phyloP scores from a whole-genome alignment of 2,329 filamentous ascomycete species.

The Lasiodiplodia sp. region DNA sequence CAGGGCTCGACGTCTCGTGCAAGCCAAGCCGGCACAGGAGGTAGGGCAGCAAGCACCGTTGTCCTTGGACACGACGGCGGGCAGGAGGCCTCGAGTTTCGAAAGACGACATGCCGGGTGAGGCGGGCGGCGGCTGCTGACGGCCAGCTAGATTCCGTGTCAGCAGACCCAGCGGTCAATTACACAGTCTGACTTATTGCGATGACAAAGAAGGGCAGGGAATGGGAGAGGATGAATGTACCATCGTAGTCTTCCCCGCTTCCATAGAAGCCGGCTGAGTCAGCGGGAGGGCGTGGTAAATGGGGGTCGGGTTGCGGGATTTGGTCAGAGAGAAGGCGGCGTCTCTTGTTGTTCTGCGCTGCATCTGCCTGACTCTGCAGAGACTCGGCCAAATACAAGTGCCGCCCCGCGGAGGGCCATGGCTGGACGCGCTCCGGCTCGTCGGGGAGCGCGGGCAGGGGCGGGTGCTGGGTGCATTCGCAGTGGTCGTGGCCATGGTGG shows the following conservation, averaged over 20 bases:
- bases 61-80: slow-evolving; percentile 1
- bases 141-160: slow-evolving; percentile 10
- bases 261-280: slow-evolving; percentile 24
- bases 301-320: background rate
- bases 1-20: slow-evolving; percentile 18
- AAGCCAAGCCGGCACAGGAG: slow-evolving; percentile 11
- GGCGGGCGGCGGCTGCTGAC: slow-evolving; percentile 12
- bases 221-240: slow-evolving; percentile 6
- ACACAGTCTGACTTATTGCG: slow-evolving; percentile 8
- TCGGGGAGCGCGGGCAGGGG: background rate
- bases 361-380: slow-evolving; percentile 10
- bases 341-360: slow-evolving; percentile 26
- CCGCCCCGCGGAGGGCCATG: slow-evolving; percentile 5
- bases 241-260: slow-evolving; percentile 23
- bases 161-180: slow-evolving; percentile 25
- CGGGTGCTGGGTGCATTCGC: background rate
- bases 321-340: slow-evolving; percentile 13
- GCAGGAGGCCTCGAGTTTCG: background rate
- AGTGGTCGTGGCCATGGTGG: background rate
- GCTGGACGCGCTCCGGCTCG: background rate
- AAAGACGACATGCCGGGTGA: slow-evolving; percentile 16
- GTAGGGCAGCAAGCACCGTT: slow-evolving; percentile 17
- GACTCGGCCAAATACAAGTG: slow-evolving; percentile 12
- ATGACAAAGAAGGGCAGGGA: slow-evolving; percentile 27
- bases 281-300: slow-evolving; percentile 4